These are phyloP conservation scores for Cyclotella cryptica DNA, from an alignment of 108 stramenopile species.

Conservation along the genomic window DNA sequence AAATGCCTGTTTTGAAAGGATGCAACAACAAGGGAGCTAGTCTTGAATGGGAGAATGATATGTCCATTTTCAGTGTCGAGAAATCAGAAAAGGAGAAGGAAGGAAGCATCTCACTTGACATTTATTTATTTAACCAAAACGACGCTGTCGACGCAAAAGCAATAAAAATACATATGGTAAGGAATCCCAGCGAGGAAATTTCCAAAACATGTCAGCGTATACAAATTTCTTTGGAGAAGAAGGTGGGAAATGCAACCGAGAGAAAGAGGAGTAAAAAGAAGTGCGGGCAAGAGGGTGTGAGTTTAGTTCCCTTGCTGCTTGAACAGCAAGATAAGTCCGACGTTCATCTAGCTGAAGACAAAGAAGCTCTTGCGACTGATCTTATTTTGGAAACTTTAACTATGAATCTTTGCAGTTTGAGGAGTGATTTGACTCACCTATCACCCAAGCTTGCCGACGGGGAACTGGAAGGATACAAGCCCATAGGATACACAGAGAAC, in stretches of 20 bases:
- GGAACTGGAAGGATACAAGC: slow-evolving; percentile 7
- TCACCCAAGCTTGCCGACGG: not conserved
- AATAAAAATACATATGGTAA: slow-evolving; percentile 42
- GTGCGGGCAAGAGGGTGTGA: not conserved
- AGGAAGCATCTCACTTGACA: slow-evolving; percentile 16
- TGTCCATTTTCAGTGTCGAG: not conserved
- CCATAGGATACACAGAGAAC: not conserved
- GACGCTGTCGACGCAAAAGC: not conserved
- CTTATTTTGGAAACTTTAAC: not conserved
- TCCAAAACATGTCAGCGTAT: slow-evolving; percentile 32
- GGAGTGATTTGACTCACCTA: not conserved
- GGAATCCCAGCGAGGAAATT: slow-evolving; percentile 35
- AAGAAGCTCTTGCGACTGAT: not conserved
- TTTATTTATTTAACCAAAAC: slow-evolving; percentile 12
- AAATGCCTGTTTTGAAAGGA: not conserved
- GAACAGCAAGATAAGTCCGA: not conserved
- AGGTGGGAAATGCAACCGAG: slow-evolving; percentile 7
- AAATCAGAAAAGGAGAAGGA: not conserved
- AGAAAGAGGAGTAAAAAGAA: slow-evolving; percentile 17
- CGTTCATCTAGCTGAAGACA: not conserved
- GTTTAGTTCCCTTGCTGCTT: not conserved
- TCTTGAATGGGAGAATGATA: too few relatives aligned
- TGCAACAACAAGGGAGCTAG: too few relatives aligned
- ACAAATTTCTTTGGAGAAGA: slow-evolving; percentile 45
- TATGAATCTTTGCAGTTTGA: not conserved